phyloP scores from a whole-genome alignment of 345 rosid species.

The Stellera chamaejasme region DNA sequence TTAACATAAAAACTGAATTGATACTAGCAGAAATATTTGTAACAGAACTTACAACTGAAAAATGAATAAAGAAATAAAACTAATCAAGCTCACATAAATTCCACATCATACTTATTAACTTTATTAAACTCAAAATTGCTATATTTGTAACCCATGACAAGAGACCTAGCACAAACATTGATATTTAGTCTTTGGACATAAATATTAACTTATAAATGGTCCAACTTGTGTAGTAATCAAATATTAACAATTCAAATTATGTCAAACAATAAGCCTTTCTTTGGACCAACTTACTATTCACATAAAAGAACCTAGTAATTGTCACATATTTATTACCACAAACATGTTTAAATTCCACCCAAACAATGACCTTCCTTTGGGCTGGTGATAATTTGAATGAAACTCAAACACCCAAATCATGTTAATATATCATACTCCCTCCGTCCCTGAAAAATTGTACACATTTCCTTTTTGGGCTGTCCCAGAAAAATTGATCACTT shows the following conservation, averaged over 20 bases:
- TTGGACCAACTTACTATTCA: neutral
- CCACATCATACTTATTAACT: too few relatives aligned
- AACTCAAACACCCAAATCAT: neutral
- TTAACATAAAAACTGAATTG: conserved; percentile 5
- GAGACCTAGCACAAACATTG: too few relatives aligned
- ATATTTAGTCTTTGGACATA: too few relatives aligned
- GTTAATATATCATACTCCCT: too few relatives aligned
- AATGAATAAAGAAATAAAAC: neutral
- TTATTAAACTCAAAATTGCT: too few relatives aligned
- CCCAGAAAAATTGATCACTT: too few relatives aligned
- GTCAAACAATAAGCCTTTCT: neutral
- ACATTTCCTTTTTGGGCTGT: too few relatives aligned
- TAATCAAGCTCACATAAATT: too few relatives aligned
- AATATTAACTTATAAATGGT: too few relatives aligned
- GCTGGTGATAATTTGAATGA: neutral
- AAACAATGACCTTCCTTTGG: neutral
- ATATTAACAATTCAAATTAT: neutral
- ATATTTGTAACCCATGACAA: too few relatives aligned
- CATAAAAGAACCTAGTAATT: neutral
- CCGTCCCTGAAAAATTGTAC: too few relatives aligned
- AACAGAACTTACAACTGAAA: neutral
- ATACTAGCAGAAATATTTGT: neutral
- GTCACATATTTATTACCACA: neutral
- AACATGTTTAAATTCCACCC: neutral
- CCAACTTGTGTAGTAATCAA: neutral